phyloP scores from a whole-genome alignment of 225 moss, liverwort and hornwort genomes.

The Marchantia paleacea region DNA sequence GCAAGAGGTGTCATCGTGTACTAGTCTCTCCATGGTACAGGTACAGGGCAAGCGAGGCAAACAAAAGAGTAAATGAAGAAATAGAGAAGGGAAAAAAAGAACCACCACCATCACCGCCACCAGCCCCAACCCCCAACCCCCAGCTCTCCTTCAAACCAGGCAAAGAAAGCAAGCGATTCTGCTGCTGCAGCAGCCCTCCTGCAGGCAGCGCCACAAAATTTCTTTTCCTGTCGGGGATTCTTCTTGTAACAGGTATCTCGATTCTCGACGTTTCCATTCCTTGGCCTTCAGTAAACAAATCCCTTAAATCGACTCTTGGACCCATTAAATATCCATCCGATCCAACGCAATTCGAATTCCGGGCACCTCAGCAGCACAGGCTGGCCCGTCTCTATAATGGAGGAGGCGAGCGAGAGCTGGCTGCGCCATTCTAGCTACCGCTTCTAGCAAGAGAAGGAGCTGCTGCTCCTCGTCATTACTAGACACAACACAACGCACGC shows the following conservation, averaged over 20 bases:
- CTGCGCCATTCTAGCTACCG: background rate
- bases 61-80: background rate
- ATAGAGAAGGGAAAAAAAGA: background rate
- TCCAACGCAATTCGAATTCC: background rate
- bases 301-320: background rate
- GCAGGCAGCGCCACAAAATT: constrained; percentile 2
- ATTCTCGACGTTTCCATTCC: background rate
- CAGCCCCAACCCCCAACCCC: background rate
- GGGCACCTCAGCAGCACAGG: background rate
- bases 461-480: background rate
- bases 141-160: background rate
- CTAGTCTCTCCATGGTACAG: background rate
- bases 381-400: background rate
- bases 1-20: background rate
- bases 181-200: background rate
- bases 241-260: background rate
- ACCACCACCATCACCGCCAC: background rate
- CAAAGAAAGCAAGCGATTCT: background rate
- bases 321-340: background rate
- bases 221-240: background rate
- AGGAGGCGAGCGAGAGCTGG: background rate
- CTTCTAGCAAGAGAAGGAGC: background rate
- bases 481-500: background rate
- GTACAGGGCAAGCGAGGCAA: background rate
- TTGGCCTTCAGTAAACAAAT: background rate